A percentile compares a stretch with the other conserved stretches of the same genome.
Evolutionary conservation across 2,329 filamentous ascomycete species (phyloP).

Genomic region (Penicillium sp.): DNA sequence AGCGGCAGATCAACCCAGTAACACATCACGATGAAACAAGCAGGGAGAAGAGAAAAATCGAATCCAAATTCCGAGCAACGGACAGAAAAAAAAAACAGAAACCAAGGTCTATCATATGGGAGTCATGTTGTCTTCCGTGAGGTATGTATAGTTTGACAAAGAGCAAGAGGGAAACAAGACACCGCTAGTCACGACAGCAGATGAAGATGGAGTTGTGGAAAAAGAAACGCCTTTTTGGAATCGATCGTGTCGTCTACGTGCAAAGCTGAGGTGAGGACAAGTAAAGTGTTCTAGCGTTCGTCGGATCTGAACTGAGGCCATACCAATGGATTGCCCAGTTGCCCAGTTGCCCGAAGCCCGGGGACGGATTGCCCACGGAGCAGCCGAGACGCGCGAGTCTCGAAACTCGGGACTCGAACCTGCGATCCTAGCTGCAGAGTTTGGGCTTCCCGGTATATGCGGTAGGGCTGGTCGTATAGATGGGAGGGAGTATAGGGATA

Average conservation of each 20-base stretch:
- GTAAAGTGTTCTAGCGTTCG: background rate
- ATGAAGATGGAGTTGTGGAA: slow-evolving; percentile 5
- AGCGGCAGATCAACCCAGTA: slow-evolving; percentile 5
- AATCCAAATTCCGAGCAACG: background rate
- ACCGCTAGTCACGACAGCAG: slow-evolving; percentile 1
- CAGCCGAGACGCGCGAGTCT: background rate
- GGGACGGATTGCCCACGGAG: background rate
- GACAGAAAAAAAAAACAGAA: background rate
- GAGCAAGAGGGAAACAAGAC: slow-evolving; percentile 8
- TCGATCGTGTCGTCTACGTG: background rate
- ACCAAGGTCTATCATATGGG: slow-evolving; percentile 22
- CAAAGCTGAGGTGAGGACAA: background rate
- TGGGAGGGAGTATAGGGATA: background rate
- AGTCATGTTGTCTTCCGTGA: slow-evolving; percentile 22
- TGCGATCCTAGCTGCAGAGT: background rate
- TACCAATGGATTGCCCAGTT: background rate
- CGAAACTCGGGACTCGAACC: background rate
- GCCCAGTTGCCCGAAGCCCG: background rate
- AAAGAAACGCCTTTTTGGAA: background rate
- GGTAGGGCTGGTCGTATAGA: background rate
- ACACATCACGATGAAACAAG: background rate
- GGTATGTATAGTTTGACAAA: slow-evolving; percentile 7
- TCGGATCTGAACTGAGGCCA: background rate
- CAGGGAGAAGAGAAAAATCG: background rate
- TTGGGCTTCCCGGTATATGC: background rate